Percentiles rank a stretch among this genome's conserved stretches.
Conservation (phyloP, 2,329 filamentous ascomycete genomes). For the Pseudogymnoascus sp. region DNA sequence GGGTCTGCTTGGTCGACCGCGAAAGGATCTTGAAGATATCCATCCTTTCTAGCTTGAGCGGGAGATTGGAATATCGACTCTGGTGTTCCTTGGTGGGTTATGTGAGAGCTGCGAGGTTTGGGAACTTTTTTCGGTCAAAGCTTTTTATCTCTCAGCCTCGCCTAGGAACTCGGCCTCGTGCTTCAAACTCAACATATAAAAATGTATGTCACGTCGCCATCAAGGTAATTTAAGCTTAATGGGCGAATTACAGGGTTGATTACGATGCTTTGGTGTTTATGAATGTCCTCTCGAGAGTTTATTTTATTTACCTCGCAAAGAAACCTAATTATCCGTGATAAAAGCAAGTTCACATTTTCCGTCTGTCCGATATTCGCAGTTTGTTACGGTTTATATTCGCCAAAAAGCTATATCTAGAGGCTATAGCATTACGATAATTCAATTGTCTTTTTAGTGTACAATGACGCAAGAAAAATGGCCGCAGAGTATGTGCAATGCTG, state of each 20-base stretch:
- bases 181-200: not conserved
- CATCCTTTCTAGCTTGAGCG: constrained; percentile 18
- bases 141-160: constrained; percentile 9
- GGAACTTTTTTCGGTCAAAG: constrained; percentile 9
- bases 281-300: not conserved
- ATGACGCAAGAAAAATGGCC: constrained; percentile 2
- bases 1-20: constrained; percentile 52
- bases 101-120: not conserved
- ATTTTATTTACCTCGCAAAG: not conserved
- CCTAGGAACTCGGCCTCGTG: not conserved
- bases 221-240: not conserved
- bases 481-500: constrained; percentile 8
- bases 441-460: constrained; percentile 6
- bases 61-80: not conserved
- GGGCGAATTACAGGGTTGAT: not conserved
- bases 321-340: not conserved
- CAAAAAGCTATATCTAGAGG: not conserved
- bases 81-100: constrained; percentile 1
- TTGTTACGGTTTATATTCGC: not conserved
- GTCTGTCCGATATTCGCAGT: not conserved
- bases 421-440: constrained; percentile 8
- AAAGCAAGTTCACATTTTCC: not conserved
- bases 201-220: not conserved
- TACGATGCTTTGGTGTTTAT: not conserved
- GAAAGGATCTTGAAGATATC: constrained; percentile 68